Percentiles rank a stretch among this genome's conserved stretches.
phyloP scores from a whole-genome alignment of 2,329 filamentous ascomycete species.

The Paraconiothyrium sp. region DNA sequence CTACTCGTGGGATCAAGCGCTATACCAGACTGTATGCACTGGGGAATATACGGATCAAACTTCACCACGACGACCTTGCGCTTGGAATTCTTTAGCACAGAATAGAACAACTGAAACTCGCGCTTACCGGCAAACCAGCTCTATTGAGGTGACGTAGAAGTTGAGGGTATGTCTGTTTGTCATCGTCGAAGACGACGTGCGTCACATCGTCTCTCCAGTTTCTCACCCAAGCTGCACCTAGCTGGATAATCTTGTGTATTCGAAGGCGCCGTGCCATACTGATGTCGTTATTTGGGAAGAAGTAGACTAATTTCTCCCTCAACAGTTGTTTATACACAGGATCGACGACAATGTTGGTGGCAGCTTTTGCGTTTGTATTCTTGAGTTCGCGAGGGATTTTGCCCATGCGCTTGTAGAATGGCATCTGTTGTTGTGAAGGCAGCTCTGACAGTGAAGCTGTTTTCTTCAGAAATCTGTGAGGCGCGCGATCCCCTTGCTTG shows the following conservation, averaged over 20 bases:
- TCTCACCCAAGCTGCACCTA: slow-evolving; percentile 75
- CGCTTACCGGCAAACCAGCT: slow-evolving; percentile 58
- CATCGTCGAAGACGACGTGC: slow-evolving; percentile 81
- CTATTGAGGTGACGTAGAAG: slow-evolving; percentile 66
- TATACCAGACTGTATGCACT: slow-evolving; percentile 53
- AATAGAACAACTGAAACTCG: neutral
- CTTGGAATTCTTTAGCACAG: slow-evolving; percentile 24
- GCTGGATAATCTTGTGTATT: slow-evolving; percentile 73
- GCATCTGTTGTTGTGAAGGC: slow-evolving; percentile 22
- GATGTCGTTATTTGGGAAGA: slow-evolving; percentile 82
- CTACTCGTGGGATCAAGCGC: slow-evolving; percentile 63
- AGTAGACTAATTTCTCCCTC: slow-evolving; percentile 58
- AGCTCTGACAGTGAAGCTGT: slow-evolving; percentile 34
- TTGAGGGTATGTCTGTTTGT: slow-evolving; percentile 67
- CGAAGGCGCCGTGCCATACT: slow-evolving; percentile 72
- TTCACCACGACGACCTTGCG: slow-evolving; percentile 61
- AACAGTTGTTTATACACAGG: slow-evolving; percentile 47
- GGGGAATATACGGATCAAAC: slow-evolving; percentile 55
- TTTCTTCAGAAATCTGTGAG: slow-evolving; percentile 30
- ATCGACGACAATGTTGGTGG: slow-evolving; percentile 42
- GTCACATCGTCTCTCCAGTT: slow-evolving; percentile 68
- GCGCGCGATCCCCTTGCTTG: slow-evolving; percentile 12
- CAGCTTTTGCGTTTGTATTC: slow-evolving; percentile 37
- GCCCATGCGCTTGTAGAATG: slow-evolving; percentile 41
- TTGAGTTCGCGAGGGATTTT: slow-evolving; percentile 42